Conservation (phyloP, 1,139 yeast genomes). For the Blastobotrys persicus region DNA sequence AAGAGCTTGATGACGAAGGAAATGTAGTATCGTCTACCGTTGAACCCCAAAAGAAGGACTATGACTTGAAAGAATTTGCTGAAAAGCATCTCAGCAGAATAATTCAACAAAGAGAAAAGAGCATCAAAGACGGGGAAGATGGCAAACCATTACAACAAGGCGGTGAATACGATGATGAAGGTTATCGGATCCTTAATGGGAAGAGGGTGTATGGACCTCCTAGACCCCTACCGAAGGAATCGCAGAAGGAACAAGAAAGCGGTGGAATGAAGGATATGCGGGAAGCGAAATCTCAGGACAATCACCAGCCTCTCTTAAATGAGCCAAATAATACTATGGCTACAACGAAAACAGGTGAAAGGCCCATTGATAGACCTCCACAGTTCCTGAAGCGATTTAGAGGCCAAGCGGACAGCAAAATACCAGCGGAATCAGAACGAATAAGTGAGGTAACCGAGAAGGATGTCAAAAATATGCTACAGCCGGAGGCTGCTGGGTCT, state of each 20-base stretch:
- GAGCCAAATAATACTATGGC: not conserved
- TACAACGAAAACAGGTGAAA: not conserved
- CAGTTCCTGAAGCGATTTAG: not conserved
- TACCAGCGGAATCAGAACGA: not conserved
- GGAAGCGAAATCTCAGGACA: conserved; percentile 2
- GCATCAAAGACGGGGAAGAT: conserved; percentile 5
- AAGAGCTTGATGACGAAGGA: conserved; percentile 80
- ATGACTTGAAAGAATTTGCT: conserved; percentile 26
- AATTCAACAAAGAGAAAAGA: conserved; percentile 15
- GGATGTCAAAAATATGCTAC: not conserved
- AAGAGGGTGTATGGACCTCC: conserved; percentile 24
- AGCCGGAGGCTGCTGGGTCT: too few species aligned
- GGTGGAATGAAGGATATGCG: conserved; percentile 17
- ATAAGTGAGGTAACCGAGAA: conserved; percentile 6
- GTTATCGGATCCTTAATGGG: not conserved
- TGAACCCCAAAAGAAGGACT: conserved; percentile 28
- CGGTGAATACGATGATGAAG: not conserved
- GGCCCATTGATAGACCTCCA: conserved; percentile 1
- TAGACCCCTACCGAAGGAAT: conserved; percentile 13
- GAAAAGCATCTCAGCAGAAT: conserved; percentile 4
- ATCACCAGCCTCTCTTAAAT: conserved; percentile 17
- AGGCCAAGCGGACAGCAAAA: not conserved
- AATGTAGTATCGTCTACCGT: conserved; percentile 47
- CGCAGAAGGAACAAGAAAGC: conserved; percentile 16
- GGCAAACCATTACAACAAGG: not conserved